phyloP scores from a whole-genome alignment of 78 protist genomes.

The Thecamonas trahens region DNA sequence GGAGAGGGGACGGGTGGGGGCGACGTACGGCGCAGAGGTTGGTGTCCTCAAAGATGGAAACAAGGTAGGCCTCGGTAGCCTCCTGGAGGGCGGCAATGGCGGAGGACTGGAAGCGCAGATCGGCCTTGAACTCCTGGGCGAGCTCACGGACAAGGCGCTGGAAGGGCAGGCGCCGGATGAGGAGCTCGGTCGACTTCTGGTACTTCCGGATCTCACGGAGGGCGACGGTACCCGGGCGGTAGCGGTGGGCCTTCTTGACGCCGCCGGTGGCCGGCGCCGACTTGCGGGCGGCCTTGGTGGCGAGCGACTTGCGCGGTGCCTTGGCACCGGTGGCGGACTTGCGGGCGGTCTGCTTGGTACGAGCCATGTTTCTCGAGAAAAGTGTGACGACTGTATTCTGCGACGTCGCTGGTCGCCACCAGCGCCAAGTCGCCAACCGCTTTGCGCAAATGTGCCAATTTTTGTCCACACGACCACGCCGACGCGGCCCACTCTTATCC shows the following conservation, averaged over 20 bases:
- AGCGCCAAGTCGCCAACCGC: too few relatives aligned
- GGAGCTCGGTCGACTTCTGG: slow-evolving; percentile 78
- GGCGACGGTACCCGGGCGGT: slow-evolving; percentile 87
- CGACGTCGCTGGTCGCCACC: too few relatives aligned
- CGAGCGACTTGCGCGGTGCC: slow-evolving; percentile 78
- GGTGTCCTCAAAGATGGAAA: slow-evolving; percentile 63
- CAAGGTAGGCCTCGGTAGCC: slow-evolving; percentile 63
- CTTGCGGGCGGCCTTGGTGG: slow-evolving; percentile 78
- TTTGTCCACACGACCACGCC: too few relatives aligned
- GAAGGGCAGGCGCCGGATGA: slow-evolving; percentile 85
- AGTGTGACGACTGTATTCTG: too few relatives aligned
- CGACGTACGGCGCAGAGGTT: slow-evolving; percentile 67
- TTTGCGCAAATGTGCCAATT: too few relatives aligned
- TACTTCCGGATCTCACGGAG: slow-evolving; percentile 70
- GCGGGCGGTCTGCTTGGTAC: slow-evolving; percentile 93
- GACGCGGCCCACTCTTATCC: too few relatives aligned
- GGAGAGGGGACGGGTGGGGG: too few relatives aligned
- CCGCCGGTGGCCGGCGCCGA: slow-evolving; percentile 75
- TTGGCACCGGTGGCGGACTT: slow-evolving; percentile 92
- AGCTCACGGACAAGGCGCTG: slow-evolving; percentile 71
- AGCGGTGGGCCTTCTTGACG: slow-evolving; percentile 79
- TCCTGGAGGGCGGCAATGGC: slow-evolving; percentile 63
- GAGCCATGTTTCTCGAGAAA: slow-evolving; percentile 87
- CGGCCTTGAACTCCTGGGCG: slow-evolving; percentile 49
- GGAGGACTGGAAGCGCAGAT: slow-evolving; percentile 51